phyloP scores from a whole-genome alignment of 2,329 filamentous ascomycete genomes.

The Diaporthe vaccinii region DNA sequence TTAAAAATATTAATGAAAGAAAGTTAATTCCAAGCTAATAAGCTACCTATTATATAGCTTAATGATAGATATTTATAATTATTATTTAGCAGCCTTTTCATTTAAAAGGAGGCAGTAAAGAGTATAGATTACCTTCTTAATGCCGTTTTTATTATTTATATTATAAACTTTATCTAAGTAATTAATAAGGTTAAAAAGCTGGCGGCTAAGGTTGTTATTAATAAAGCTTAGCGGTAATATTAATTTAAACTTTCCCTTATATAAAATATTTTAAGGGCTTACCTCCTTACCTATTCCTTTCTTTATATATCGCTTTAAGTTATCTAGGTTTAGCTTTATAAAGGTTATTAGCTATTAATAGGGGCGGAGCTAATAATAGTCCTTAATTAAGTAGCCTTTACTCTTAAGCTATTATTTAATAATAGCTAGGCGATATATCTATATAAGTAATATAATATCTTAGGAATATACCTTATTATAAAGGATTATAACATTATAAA shows the following conservation, averaged over 20 bases:
- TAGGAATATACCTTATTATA: neutral
- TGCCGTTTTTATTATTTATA: neutral
- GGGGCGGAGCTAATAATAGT: fast-evolving
- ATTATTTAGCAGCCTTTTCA: no score
- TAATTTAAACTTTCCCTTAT: no score
- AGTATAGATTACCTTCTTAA: no score
- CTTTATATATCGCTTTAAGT: neutral
- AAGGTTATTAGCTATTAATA: neutral
- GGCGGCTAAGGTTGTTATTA: neutral
- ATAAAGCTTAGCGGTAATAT: no score
- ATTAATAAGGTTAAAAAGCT: neutral
- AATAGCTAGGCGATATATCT: neutral
- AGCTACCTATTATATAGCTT: no score
- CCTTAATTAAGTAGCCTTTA: neutral
- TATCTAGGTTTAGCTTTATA: neutral
- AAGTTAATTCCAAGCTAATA: no score
- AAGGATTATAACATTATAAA: neutral
- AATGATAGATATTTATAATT: no score
- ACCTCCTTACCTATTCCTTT: fast-evolving
- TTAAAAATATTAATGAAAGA: no score
- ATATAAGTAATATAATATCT: neutral
- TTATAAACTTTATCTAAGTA: neutral
- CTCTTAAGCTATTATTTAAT: neutral
- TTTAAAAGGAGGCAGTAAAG: fast-evolving
- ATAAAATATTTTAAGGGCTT: neutral